phyloP scores from a whole-genome alignment of 2,329 filamentous ascomycete genomes.

The Neonectria hederae region DNA sequence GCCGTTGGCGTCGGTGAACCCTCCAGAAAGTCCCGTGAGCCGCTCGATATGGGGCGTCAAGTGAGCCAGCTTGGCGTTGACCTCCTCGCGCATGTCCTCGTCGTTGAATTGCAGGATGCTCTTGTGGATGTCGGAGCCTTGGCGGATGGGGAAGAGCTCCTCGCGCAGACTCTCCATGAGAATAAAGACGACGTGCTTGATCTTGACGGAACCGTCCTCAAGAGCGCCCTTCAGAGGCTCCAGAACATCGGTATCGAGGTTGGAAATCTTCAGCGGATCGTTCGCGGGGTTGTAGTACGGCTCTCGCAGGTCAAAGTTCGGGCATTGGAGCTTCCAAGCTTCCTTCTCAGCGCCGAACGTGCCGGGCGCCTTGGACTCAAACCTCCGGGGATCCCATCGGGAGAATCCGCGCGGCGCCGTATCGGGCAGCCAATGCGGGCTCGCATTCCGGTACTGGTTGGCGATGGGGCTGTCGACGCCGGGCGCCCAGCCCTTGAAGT shows the following conservation, averaged over 20 bases:
- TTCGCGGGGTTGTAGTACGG: slow-evolving; percentile 49
- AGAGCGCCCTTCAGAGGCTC: slow-evolving; percentile 41
- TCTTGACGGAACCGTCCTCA: slow-evolving; percentile 44
- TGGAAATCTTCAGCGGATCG: slow-evolving; percentile 55
- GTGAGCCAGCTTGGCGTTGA: slow-evolving; percentile 40
- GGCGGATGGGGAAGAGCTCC: slow-evolving; percentile 57
- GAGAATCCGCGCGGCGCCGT: slow-evolving; percentile 42
- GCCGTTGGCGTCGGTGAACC: slow-evolving; percentile 38
- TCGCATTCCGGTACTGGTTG: slow-evolving; percentile 38
- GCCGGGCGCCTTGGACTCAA: slow-evolving; percentile 33
- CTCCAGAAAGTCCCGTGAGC: slow-evolving; percentile 32
- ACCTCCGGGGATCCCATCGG: slow-evolving; percentile 42
- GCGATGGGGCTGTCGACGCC: slow-evolving; percentile 36
- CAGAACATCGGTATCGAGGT: slow-evolving; percentile 49
- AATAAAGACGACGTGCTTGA: slow-evolving; percentile 56
- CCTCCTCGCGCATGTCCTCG: slow-evolving; percentile 43
- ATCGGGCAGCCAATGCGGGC: slow-evolving; percentile 44
- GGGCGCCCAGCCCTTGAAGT: slow-evolving; percentile 49
- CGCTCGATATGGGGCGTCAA: slow-evolving; percentile 37
- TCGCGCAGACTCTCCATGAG: slow-evolving; percentile 56
- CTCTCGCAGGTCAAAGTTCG: slow-evolving; percentile 39
- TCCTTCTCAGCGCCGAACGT: slow-evolving; percentile 23
- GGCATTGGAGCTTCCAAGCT: slow-evolving; percentile 28
- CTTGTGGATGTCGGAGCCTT: slow-evolving; percentile 51
- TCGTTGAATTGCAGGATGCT: slow-evolving; percentile 44